Conservation (phyloP, 495 filamentous ascomycete genomes). For the Sordaria brevicollis region DNA sequence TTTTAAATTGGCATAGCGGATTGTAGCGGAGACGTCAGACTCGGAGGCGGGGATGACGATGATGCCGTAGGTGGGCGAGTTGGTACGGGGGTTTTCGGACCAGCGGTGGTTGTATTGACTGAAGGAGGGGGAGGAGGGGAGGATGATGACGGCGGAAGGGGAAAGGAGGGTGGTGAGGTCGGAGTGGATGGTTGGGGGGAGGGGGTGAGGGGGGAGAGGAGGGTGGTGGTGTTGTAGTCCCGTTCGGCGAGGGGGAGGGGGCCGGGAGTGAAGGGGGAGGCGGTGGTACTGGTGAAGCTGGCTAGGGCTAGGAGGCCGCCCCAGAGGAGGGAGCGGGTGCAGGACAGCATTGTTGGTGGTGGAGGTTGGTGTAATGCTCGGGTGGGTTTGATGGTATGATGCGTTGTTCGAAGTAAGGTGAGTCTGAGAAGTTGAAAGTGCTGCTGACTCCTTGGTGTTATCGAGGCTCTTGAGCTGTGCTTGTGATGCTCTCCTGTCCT, state of each 20-base stretch:
- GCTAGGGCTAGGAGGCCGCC: background rate
- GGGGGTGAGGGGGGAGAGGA: background rate
- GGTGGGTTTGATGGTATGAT: background rate
- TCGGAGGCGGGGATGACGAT: conserved; percentile 40
- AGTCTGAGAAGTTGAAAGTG: background rate
- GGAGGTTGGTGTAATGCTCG: background rate
- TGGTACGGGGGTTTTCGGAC: conserved; percentile 6
- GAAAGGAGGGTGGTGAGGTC: background rate
- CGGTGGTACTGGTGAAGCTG: background rate
- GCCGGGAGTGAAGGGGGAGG: background rate
- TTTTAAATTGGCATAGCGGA: conserved; percentile 35
- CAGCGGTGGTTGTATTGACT: background rate
- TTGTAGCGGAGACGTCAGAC: conserved; percentile 38
- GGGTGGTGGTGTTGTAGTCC: background rate
- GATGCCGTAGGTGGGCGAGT: conserved; percentile 26
- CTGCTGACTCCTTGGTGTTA: background rate
- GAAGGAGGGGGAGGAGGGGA: background rate
- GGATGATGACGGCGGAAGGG: background rate
- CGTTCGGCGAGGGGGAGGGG: background rate
- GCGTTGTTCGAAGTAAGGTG: background rate
- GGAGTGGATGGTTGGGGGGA: background rate
- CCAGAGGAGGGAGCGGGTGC: background rate
- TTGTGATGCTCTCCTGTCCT: background rate
- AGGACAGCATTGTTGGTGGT: background rate
- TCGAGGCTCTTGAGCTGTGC: background rate